Evolutionary conservation across 805 yeast species (phyloP).

Genomic region (Barnettozyma salicaria): DNA sequence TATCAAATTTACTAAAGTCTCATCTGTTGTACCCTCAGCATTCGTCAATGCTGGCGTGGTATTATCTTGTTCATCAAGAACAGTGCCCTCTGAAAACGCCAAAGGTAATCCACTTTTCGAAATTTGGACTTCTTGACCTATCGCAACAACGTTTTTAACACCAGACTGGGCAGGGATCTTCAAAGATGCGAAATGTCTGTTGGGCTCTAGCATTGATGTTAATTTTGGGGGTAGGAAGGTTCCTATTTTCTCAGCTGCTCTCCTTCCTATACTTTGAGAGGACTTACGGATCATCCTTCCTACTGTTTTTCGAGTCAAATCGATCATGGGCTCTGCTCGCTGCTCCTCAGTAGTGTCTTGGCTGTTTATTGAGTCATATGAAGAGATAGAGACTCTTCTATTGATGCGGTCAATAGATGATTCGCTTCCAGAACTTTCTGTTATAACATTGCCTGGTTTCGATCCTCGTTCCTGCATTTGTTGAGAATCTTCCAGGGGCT

Average conservation of each 20-base stretch:
- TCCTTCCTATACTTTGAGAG: conserved; percentile 69
- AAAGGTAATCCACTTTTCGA: conserved; percentile 22
- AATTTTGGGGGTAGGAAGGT: conserved; percentile 78
- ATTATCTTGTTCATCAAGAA: not conserved
- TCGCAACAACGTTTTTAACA: conserved; percentile 43
- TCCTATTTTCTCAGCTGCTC: conserved; percentile 84
- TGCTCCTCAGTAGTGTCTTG: conserved; percentile 15
- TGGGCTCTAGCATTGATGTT: conserved; percentile 79
- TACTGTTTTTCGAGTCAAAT: conserved; percentile 62
- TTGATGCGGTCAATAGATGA: conserved; percentile 5
- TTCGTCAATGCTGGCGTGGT: not conserved
- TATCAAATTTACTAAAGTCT: conserved; percentile 26
- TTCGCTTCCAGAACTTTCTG: conserved; percentile 23
- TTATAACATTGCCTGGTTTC: conserved; percentile 8
- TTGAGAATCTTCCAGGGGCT: conserved; percentile 12
- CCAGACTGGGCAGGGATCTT: conserved; percentile 55
- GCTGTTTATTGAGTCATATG: conserved; percentile 24
- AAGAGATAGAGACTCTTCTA: conserved; percentile 23
- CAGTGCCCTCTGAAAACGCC: conserved; percentile 15
- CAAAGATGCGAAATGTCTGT: conserved; percentile 85
- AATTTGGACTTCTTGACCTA: conserved; percentile 31
- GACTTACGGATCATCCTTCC: conserved; percentile 73
- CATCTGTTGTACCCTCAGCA: conserved; percentile 25
- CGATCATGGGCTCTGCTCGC: conserved; percentile 56
- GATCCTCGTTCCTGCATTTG: conserved; percentile 12